Conservation (phyloP, 176 grass and related monocot species). For the Carex kokanica region DNA sequence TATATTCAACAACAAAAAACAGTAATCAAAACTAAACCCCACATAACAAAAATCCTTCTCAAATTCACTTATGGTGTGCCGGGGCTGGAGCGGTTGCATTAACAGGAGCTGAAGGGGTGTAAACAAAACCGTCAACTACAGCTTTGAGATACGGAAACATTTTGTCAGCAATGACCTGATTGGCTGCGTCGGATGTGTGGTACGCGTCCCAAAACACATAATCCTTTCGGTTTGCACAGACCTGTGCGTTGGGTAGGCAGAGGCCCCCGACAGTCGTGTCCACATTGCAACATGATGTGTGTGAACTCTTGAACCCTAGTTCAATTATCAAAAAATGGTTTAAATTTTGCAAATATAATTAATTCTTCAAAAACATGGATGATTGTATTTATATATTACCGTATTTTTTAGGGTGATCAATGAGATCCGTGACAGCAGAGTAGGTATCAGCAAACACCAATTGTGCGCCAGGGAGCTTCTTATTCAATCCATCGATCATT, state of each 20-base stretch:
- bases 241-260: conserved; percentile 71
- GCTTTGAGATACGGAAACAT: conserved; percentile 46
- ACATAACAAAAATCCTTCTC: neutral
- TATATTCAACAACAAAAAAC: neutral
- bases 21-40: neutral
- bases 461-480: conserved; percentile 53
- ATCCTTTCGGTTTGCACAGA: conserved; percentile 62
- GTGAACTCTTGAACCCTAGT: conserved; percentile 68
- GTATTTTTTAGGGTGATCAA: conserved; percentile 66
- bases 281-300: conserved; percentile 94
- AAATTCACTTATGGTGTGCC: neutral
- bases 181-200: conserved; percentile 91
- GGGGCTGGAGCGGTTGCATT: conserved; percentile 18
- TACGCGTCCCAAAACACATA: conserved; percentile 99
- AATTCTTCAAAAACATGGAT: neutral
- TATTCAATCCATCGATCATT: conserved; percentile 48
- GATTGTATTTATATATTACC: conserved; percentile 35
- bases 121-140: conserved; percentile 15
- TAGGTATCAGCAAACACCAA: conserved; percentile 63
- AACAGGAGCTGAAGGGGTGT: neutral
- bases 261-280: conserved; percentile 74
- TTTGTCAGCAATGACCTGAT: conserved; percentile 63
- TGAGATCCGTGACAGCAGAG: conserved; percentile 78
- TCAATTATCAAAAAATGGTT: neutral
- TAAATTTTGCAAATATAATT: neutral